Base-by-base conservation (phyloP, 768 basidiomycete genomes). In the Amanita molliuscula region DNA sequence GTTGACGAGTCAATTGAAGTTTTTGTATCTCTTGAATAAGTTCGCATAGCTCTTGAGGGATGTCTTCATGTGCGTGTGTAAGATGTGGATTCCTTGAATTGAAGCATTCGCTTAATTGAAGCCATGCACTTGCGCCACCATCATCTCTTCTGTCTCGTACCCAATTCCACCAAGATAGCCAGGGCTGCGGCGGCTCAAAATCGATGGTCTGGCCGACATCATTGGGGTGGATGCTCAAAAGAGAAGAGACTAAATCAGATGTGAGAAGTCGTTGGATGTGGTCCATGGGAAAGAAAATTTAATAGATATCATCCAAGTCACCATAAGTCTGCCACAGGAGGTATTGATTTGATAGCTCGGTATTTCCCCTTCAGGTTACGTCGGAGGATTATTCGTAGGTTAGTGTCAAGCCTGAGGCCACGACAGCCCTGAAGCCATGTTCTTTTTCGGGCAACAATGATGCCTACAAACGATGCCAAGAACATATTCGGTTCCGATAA, bases 111-210 rank as follows among this genome's bases (percentile, higher is more conserved):
- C 41, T 37, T 13, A 50, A 16, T 21, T 16, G 49, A 43, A 43
- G 28, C 49, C 49, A 50, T 31, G 16, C 23, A 44, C 33, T 25
- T n/a, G 20, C 29, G 21, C 7, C 18, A 28, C 13, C 48, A 13
- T 26, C 38, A 3, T 42, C 28, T 11, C 21, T 29, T 36, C 13
- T 25, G n/a, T 40, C 41, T 25, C 23, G 28, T 8, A 42, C 49
- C 49, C 49, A 50, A 20, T 44, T 36, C 49, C 49, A 50, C 49
- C 49, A 50, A 20, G 49, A 25, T 7, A 35, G 15, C 49, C 49
- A 50, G 0, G 49, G 28, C 7, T 41, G 20, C 3, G 49, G 49
- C 7, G 49, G 49, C 18, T 44, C 29, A 50, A 50, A 50, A 26
- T 44, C 25, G n/a, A 40, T 20, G 18, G 42, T 16, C 4, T 40